A percentile compares a stretch with the other conserved stretches of the same genome.
Evolutionary conservation across 2,329 filamentous ascomycete species (phyloP).

Genomic region (Emmonsia crescens): DNA sequence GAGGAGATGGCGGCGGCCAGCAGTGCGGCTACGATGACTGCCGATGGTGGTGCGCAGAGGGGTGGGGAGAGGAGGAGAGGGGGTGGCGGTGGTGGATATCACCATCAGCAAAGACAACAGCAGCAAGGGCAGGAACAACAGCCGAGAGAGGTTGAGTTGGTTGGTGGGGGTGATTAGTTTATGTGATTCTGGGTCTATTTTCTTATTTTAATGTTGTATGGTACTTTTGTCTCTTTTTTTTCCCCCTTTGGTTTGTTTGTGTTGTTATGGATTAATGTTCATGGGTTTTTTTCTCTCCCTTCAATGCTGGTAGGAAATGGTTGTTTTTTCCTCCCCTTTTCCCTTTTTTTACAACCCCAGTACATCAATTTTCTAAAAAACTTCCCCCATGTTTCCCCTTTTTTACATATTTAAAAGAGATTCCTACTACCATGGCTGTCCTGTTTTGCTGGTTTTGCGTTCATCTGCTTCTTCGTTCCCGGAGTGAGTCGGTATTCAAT

Average conservation of each 20-base stretch:
- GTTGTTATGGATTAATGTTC: neutral
- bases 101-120: constrained; percentile 9
- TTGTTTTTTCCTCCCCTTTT: neutral
- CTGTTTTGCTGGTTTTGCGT: neutral
- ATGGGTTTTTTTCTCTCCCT: neutral
- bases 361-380: neutral
- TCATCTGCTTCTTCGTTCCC: neutral
- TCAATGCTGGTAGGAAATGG: neutral
- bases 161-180: constrained; percentile 22
- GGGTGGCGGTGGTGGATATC: constrained; percentile 21
- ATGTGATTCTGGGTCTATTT: constrained; percentile 11
- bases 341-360: neutral
- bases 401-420: neutral
- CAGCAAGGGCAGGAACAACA: constrained; percentile 17
- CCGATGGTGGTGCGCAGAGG: constrained; percentile 17
- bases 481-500: neutral
- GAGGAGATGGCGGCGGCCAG: constrained; percentile 57
- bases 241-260: neutral
- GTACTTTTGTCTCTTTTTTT: neutral
- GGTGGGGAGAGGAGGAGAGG: constrained; percentile 24
- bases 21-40: constrained; percentile 32
- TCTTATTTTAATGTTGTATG: constrained; percentile 11
- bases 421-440: neutral
- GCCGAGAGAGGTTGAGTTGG: constrained; percentile 28
- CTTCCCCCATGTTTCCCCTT: neutral